These are phyloP conservation scores for Candida sanyaensis DNA, from an alignment of 1,139 yeast genomes.

Conservation along the genomic window DNA sequence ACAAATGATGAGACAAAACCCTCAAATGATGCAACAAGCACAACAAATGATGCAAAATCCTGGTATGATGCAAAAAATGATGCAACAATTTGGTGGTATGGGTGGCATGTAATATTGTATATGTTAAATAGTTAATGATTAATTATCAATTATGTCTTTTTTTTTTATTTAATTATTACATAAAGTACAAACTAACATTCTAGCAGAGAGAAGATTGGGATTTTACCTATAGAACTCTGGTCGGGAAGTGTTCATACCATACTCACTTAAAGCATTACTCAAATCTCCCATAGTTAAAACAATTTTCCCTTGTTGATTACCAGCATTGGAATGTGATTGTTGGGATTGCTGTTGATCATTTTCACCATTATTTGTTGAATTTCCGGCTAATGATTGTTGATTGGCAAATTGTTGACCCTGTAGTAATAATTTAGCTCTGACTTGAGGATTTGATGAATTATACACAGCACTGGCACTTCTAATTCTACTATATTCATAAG, in stretches of 20 bases:
- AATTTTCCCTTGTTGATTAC: slow-evolving; percentile 70
- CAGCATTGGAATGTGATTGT: slow-evolving; percentile 44
- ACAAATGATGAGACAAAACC: slow-evolving; percentile 69
- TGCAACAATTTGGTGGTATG: slow-evolving; percentile 63
- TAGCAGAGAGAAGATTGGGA: not conserved
- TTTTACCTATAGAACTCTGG: slow-evolving; percentile 76
- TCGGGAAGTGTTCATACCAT: slow-evolving; percentile 85
- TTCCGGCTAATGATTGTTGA: slow-evolving; percentile 43
- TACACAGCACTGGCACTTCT: slow-evolving; percentile 83
- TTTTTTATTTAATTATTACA: not conserved
- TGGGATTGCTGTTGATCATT: slow-evolving; percentile 38
- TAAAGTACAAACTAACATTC: not conserved
- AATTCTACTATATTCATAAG: slow-evolving; percentile 91
- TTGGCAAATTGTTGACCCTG: slow-evolving; percentile 65
- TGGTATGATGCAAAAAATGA: slow-evolving; percentile 74
- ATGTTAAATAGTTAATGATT: slow-evolving; percentile 1
- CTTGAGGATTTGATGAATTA: slow-evolving; percentile 83
- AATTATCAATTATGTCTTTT: not conserved
- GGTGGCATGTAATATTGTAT: slow-evolving; percentile 11
- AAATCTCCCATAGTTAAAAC: slow-evolving; percentile 88
- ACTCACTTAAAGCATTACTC: slow-evolving; percentile 85
- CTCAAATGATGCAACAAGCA: slow-evolving; percentile 67
- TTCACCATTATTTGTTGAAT: slow-evolving; percentile 40
- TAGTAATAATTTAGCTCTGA: slow-evolving; percentile 74
- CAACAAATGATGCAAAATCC: slow-evolving; percentile 57